Percentiles rank a stretch among this genome's conserved stretches.
Evolutionary conservation across 768 basidiomycete genomes (phyloP).

Genomic region (Hericium erinaceus): DNA sequence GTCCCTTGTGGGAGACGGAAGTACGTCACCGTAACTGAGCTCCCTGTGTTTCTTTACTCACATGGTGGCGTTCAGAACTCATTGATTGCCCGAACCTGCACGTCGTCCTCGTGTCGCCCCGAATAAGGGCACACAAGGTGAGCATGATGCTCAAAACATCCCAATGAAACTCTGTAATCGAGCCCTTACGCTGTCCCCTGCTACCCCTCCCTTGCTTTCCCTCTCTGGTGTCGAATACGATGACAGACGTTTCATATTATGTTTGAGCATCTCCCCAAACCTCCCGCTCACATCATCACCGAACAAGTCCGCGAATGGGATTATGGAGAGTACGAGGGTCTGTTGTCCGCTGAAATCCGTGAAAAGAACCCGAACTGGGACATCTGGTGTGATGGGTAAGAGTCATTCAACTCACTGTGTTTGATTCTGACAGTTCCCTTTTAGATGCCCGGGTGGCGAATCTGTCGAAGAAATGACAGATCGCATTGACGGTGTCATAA

Average conservation of each 20-base stretch:
- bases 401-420: conserved; percentile 1
- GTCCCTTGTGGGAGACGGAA: conserved; percentile 64
- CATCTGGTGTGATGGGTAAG: conserved; percentile 83
- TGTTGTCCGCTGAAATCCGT: conserved; percentile 70
- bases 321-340: conserved; percentile 86
- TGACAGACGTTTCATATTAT: conserved; percentile 71
- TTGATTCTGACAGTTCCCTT: background rate
- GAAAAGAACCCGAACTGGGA: conserved; percentile 50
- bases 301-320: conserved; percentile 82
- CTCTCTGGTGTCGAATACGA: background rate
- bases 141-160: background rate
- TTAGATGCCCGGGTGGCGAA: conserved; percentile 84
- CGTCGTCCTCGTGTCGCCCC: conserved; percentile 77
- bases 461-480: conserved; percentile 67
- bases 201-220: no score
- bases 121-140: conserved; percentile 60
- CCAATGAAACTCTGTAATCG: no score
- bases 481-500: conserved; percentile 71
- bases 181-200: no score
- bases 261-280: conserved; percentile 40
- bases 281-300: conserved; percentile 46
- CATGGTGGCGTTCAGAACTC: conserved; percentile 34
- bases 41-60: background rate
- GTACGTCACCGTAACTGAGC: conserved; percentile 36
- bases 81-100: conserved; percentile 76